These are phyloP conservation scores for Sambucus nigra DNA, from an alignment of 129 eudicot genomes.

Conservation along the genomic window DNA sequence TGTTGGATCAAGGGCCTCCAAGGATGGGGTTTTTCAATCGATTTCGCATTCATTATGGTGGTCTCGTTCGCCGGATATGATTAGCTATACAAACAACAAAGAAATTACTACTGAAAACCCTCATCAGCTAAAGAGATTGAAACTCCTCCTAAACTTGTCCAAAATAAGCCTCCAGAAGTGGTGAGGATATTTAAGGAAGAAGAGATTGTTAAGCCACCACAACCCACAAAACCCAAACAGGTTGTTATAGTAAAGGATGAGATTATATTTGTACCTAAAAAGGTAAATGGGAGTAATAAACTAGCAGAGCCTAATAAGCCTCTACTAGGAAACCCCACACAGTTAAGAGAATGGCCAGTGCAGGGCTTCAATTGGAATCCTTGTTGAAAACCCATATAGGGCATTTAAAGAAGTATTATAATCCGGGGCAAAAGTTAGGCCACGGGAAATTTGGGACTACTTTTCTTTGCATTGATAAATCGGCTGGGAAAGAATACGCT, in stretches of 20 bases:
- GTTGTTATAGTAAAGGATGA: constrained; percentile 27
- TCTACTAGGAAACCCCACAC: constrained; percentile 27
- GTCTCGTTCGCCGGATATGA: constrained; percentile 35
- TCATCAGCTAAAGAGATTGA: constrained; percentile 7
- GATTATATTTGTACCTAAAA: constrained; percentile 5
- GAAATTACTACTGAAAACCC: constrained; percentile 12
- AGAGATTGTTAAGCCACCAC: constrained; percentile 15
- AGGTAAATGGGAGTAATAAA: no score
- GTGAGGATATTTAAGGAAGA: constrained; percentile 27
- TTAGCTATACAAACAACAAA: constrained; percentile 12
- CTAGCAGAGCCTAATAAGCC: constrained; percentile 13
- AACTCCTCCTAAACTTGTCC: constrained; percentile 14
- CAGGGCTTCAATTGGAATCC: constrained; percentile 64
- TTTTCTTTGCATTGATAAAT: constrained; percentile 59
- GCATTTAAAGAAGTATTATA: constrained; percentile 62
- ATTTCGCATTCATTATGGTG: constrained; percentile 27
- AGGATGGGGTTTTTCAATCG: constrained; percentile 28
- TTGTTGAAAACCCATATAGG: constrained; percentile 65
- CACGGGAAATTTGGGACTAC: constrained; percentile 90
- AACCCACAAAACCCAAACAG: constrained; percentile 18
- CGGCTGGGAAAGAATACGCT: constrained; percentile 55
- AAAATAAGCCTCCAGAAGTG: constrained; percentile 35
- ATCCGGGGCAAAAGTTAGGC: constrained; percentile 65
- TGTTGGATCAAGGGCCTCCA: constrained; percentile 31
- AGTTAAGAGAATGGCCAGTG: constrained; percentile 55